Evolutionary conservation across 495 filamentous ascomycete species (phyloP).

Genomic region (Penicillium verhagenii): DNA sequence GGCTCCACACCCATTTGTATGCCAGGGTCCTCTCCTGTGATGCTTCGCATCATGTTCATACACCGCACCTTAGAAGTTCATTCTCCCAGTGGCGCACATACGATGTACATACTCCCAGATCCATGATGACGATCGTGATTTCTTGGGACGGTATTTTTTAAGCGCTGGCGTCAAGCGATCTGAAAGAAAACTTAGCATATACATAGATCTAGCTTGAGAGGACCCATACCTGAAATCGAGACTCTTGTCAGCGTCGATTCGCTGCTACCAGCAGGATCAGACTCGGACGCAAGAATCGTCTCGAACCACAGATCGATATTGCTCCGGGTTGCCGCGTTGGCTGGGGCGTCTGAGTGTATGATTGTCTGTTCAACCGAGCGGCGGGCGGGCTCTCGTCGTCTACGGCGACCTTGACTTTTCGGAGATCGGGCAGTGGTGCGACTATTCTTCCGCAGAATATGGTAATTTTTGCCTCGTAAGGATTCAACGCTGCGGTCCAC

Average conservation of each 20-base stretch:
- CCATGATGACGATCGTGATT: neutral
- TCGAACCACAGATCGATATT: neutral
- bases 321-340: neutral
- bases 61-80: neutral
- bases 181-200: neutral
- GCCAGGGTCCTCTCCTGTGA: neutral
- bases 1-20: neutral
- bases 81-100: neutral
- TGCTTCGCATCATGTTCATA: neutral
- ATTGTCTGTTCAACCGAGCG: neutral
- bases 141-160: neutral
- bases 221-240: neutral
- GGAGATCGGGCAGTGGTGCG: neutral
- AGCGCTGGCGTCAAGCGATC: neutral
- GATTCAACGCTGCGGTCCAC: conserved; percentile 10
- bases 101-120: neutral
- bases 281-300: neutral
- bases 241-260: neutral
- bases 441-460: conserved; percentile 9
- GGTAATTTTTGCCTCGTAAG: conserved; percentile 12
- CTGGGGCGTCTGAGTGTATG: neutral
- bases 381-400: neutral
- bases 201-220: neutral
- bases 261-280: neutral
- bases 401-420: neutral